Conservation (phyloP, 345 rosid genomes). For the Populus deltoides region DNA sequence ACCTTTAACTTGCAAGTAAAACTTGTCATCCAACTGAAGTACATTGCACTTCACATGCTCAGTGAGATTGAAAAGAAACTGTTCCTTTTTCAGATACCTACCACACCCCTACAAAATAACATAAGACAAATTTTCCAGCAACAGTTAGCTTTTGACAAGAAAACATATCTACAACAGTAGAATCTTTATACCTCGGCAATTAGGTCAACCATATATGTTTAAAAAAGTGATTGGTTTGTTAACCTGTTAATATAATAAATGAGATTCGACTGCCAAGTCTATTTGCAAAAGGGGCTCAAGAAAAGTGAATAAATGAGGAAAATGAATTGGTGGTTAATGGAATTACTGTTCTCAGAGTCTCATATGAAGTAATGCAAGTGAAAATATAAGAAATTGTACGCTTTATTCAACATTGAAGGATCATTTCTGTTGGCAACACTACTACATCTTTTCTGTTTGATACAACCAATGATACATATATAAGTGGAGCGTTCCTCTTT, state of each 20-base stretch:
- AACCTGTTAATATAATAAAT: not conserved
- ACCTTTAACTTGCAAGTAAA: slow-evolving; percentile 60
- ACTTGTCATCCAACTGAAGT: slow-evolving; percentile 45
- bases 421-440: not conserved
- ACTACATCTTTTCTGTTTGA: not conserved
- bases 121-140: not conserved
- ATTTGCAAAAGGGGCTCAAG: not conserved
- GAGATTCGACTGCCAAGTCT: not conserved
- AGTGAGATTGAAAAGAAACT: slow-evolving; percentile 35
- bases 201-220: not conserved
- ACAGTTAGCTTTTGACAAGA: not conserved
- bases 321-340: not conserved
- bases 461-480: not conserved
- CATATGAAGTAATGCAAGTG: not conserved
- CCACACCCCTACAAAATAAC: slow-evolving; percentile 8
- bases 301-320: not conserved
- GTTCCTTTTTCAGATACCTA: slow-evolving; percentile 30
- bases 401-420: not conserved
- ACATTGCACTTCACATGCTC: slow-evolving; percentile 64
- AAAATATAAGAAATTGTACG: not conserved
- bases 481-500: too few relatives aligned
- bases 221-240: not conserved
- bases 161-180: not conserved
- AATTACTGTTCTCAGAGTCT: not conserved
- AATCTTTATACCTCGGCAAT: not conserved